These are phyloP conservation scores for Clarireedia hainanense DNA, from an alignment of 2,329 filamentous ascomycete species.

Conservation along the genomic window DNA sequence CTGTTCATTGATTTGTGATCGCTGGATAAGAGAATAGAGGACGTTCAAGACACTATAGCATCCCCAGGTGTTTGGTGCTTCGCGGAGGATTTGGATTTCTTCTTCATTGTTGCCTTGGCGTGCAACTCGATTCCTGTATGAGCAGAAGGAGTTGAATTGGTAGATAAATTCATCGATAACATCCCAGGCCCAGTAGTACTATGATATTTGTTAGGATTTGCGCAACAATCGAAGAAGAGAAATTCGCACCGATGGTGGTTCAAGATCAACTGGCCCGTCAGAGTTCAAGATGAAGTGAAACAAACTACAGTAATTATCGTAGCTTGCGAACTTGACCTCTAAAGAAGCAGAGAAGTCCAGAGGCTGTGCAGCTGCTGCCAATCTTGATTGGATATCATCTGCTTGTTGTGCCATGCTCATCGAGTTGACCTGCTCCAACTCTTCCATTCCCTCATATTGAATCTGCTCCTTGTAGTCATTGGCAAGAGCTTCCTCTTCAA, in stretches of 20 bases:
- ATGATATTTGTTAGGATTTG: slow-evolving; percentile 20
- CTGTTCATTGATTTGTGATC: slow-evolving; percentile 97
- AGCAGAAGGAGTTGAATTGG: slow-evolving; percentile 99
- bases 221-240: not conserved
- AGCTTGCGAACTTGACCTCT: slow-evolving; percentile 96
- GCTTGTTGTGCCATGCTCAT: slow-evolving; percentile 64
- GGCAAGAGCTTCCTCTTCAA: slow-evolving; percentile 91
- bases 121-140: slow-evolving; percentile 88
- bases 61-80: slow-evolving; percentile 98
- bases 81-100: slow-evolving; percentile 82
- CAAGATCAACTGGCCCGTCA: slow-evolving; percentile 94
- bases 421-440: slow-evolving; percentile 67
- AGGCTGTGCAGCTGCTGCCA: slow-evolving; percentile 86
- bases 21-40: slow-evolving; percentile 96
- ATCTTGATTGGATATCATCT: slow-evolving; percentile 88
- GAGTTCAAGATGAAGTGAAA: slow-evolving; percentile 99
- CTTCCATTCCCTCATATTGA: slow-evolving; percentile 80
- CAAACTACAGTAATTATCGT: slow-evolving; percentile 98
- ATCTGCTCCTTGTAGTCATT: slow-evolving; percentile 96
- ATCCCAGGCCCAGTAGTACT: slow-evolving; percentile 99
- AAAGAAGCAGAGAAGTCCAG: slow-evolving; percentile 93
- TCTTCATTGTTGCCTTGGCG: slow-evolving; percentile 79
- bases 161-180: slow-evolving; percentile 99
- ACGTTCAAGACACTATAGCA: slow-evolving; percentile 99
- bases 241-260: slow-evolving; percentile 81